These are phyloP conservation scores for Epichloe typhina DNA, from an alignment of 2,329 filamentous ascomycete species.

Conservation along the genomic window DNA sequence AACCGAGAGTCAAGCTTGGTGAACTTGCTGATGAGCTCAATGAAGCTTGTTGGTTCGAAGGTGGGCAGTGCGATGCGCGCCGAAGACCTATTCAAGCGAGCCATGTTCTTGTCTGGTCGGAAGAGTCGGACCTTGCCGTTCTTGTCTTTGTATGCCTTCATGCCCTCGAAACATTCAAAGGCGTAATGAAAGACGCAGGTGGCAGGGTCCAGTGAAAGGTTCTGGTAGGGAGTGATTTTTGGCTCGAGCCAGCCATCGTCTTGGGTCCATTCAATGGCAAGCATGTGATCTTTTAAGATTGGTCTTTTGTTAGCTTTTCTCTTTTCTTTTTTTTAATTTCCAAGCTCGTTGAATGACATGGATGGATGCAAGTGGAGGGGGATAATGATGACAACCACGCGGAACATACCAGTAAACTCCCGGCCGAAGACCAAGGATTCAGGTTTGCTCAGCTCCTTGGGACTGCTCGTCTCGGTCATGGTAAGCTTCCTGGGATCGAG, in stretches of 20 bases:
- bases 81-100: slow-evolving; percentile 78
- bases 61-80: slow-evolving; percentile 86
- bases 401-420: slow-evolving; percentile 63
- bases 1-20: slow-evolving; percentile 74
- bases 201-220: slow-evolving; percentile 89
- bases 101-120: slow-evolving; percentile 94
- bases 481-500: slow-evolving; percentile 68
- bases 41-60: slow-evolving; percentile 61
- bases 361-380: neutral
- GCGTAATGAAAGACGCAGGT: slow-evolving; percentile 98
- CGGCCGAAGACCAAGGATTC: slow-evolving; percentile 81
- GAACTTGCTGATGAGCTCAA: slow-evolving; percentile 69
- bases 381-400: neutral
- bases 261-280: slow-evolving; percentile 85
- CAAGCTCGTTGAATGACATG: neutral
- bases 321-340: neutral
- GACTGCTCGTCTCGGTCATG: slow-evolving; percentile 60
- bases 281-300: slow-evolving; percentile 73
- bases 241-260: slow-evolving; percentile 71
- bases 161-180: slow-evolving; percentile 95
- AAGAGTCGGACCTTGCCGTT: slow-evolving; percentile 72
- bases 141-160: slow-evolving; percentile 96
- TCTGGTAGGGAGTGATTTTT: slow-evolving; percentile 85
- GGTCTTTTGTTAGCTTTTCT: neutral
- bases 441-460: slow-evolving; percentile 60